phyloP scores from a whole-genome alignment of 228 moss, liverwort and hornwort species.

The Sphagnum fallax region DNA sequence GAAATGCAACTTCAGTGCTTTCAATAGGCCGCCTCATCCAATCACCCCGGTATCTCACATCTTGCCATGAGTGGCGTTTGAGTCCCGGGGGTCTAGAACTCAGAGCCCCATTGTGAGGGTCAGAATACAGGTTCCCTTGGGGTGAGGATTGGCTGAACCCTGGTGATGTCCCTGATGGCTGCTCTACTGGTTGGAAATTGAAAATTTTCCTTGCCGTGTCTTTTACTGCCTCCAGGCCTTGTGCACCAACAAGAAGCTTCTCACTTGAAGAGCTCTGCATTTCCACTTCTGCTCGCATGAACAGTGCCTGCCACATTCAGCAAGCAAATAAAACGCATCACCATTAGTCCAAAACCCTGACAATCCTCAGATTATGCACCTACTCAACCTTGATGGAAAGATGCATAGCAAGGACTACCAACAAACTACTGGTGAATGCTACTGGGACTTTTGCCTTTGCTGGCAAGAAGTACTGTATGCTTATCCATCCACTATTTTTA shows the following conservation, averaged over 20 bases:
- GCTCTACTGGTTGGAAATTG: slow-evolving; percentile 25
- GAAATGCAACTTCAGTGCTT: slow-evolving; percentile 48
- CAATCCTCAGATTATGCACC: background rate
- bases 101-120: slow-evolving; percentile 14
- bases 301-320: slow-evolving; percentile 30
- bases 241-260: slow-evolving; percentile 42
- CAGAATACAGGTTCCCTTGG: slow-evolving; percentile 23
- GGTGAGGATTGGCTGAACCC: background rate
- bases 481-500: too few relatives aligned
- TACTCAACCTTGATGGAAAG: too few relatives aligned
- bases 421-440: too few relatives aligned
- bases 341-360: background rate
- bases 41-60: slow-evolving; percentile 58
- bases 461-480: too few relatives aligned
- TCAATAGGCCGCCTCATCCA: slow-evolving; percentile 71
- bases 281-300: slow-evolving; percentile 54
- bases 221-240: slow-evolving; percentile 47
- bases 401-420: too few relatives aligned
- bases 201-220: slow-evolving; percentile 50
- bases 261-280: slow-evolving; percentile 53
- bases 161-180: slow-evolving; percentile 17
- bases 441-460: too few relatives aligned
- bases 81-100: slow-evolving; percentile 31
- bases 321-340: background rate
- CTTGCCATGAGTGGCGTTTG: slow-evolving; percentile 66